phyloP scores from a whole-genome alignment of 345 rosid genomes.

The Linum usitatissimum region DNA sequence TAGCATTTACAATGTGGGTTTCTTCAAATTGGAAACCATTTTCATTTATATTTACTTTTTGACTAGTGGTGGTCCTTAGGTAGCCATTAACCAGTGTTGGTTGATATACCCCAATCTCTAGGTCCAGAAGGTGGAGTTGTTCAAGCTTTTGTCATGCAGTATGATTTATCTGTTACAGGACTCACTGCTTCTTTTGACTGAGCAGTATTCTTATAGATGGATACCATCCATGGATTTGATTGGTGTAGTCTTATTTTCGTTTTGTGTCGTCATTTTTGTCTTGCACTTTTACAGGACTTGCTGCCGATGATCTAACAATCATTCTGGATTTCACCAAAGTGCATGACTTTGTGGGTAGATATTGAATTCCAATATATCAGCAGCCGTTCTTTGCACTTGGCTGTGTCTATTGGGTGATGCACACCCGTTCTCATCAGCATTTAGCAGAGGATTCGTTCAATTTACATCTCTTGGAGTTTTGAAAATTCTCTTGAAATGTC shows the following conservation, averaged over 20 bases:
- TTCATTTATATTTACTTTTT: too few relatives aligned
- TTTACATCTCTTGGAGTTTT: slow-evolving; percentile 9
- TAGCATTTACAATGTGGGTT: too few relatives aligned
- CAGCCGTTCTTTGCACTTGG: neutral
- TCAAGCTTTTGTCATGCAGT: too few relatives aligned
- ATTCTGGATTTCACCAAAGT: neutral
- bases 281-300: neutral
- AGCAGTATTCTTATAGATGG: neutral
- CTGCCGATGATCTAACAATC: neutral
- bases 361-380: neutral
- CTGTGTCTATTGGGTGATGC: neutral
- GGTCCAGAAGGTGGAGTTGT: too few relatives aligned
- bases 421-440: neutral
- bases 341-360: neutral
- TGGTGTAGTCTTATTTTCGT: too few relatives aligned
- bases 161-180: too few relatives aligned
- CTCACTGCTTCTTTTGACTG: too few relatives aligned
- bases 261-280: neutral
- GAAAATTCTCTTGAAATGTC: slow-evolving; percentile 13
- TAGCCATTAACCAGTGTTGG: too few relatives aligned
- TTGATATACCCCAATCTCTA: too few relatives aligned
- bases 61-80: too few relatives aligned
- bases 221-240: neutral
- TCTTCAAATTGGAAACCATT: too few relatives aligned
- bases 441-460: neutral